phyloP scores from a whole-genome alignment of 75 land plant genomes.

The Pinus albicaulis region DNA sequence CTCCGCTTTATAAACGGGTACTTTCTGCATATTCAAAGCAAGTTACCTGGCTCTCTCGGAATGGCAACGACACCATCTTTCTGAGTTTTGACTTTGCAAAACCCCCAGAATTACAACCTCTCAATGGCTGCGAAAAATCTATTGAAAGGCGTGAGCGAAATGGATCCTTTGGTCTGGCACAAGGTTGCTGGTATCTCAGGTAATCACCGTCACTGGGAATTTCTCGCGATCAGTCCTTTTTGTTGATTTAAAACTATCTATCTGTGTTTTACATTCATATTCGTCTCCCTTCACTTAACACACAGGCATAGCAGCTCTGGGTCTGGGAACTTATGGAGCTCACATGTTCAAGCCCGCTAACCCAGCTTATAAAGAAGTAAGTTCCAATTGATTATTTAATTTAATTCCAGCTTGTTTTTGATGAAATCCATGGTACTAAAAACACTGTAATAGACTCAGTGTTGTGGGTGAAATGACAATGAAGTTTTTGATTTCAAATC shows the following conservation, averaged over 20 bases:
- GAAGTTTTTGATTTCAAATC: slow-evolving; percentile 1
- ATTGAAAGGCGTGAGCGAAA: slow-evolving; percentile 9
- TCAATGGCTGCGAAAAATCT: background rate
- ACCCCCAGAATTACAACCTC: no score
- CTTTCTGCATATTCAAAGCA: no score
- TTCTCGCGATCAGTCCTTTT: background rate
- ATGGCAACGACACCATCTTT: no score
- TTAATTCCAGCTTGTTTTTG: no score
- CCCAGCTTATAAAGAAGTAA: slow-evolving; percentile 76
- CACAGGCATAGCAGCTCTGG: slow-evolving; percentile 83
- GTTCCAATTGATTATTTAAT: background rate
- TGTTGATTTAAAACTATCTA: background rate
- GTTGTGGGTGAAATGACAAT: background rate
- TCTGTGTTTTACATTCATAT: background rate
- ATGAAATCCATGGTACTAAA: no score
- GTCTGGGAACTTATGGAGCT: slow-evolving; percentile 83
- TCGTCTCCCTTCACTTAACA: background rate
- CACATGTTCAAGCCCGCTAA: slow-evolving; percentile 79
- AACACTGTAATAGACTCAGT: background rate
- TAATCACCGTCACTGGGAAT: slow-evolving; percentile 8
- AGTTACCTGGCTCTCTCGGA: no score
- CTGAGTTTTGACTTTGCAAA: no score
- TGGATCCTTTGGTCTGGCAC: slow-evolving; percentile 75
- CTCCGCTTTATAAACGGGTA: no score
- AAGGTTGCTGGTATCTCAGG: slow-evolving; percentile 89